Percentiles rank a stretch among this genome's conserved stretches.
Conservation (phyloP, 768 basidiomycete species). For the Lentinus brumalis region DNA sequence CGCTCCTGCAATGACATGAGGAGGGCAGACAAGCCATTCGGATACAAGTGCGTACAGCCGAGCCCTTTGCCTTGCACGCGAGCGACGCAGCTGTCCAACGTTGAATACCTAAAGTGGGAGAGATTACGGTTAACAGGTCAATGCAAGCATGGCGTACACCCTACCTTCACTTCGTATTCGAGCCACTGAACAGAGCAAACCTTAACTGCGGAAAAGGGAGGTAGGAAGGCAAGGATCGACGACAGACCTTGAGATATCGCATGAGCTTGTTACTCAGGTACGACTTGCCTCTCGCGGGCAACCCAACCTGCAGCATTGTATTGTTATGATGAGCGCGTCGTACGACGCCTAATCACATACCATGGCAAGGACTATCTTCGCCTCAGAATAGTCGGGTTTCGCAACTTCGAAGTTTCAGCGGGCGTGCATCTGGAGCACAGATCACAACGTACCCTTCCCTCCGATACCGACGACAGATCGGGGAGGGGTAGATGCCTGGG, state of each 20-base stretch:
- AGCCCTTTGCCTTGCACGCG: constrained; percentile 80
- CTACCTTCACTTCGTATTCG: constrained; percentile 92
- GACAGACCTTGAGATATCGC: constrained; percentile 84
- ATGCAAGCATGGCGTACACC: not conserved
- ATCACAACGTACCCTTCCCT: constrained; percentile 64
- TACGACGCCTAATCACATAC: constrained; percentile 40
- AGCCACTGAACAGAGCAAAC: constrained; percentile 70
- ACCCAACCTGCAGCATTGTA: constrained; percentile 66
- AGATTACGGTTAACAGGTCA: not conserved
- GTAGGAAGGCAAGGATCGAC: not conserved
- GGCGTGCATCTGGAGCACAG: not conserved
- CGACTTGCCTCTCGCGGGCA: constrained; percentile 98
- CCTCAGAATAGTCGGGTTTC: constrained; percentile 97
- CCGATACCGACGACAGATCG: constrained; percentile 87
- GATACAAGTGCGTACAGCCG: constrained; percentile 51
- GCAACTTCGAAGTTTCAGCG: constrained; percentile 54
- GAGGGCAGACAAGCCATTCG: not conserved
- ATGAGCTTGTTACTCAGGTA: constrained; percentile 97
- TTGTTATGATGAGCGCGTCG: not conserved
- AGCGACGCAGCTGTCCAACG: constrained; percentile 90
- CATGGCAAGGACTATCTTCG: constrained; percentile 98
- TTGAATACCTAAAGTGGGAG: constrained; percentile 79
- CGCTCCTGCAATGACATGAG: constrained; percentile 49
- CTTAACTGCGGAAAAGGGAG: no score
- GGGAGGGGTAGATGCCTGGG: constrained; percentile 77